These are phyloP conservation scores for Sugiyamaella xylanicola DNA, from an alignment of 1,139 yeast species.

Conservation along the genomic window DNA sequence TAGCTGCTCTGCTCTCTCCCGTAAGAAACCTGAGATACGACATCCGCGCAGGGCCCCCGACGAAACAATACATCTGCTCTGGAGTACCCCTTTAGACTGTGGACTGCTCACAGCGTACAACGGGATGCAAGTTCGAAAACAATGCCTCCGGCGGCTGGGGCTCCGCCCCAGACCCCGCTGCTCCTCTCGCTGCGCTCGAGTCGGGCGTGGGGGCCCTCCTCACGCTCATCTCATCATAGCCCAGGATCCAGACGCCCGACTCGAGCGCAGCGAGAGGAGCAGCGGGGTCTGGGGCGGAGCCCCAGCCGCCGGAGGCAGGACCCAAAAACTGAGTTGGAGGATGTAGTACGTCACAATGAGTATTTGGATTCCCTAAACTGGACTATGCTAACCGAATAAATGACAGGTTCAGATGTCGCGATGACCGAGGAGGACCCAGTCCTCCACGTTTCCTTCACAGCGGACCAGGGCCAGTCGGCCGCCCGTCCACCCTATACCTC, in stretches of 20 bases:
- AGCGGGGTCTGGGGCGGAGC: background rate
- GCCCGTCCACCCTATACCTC: slow-evolving; percentile 57
- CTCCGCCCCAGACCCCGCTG: background rate
- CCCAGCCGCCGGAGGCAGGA: background rate
- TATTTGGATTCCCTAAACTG: no score
- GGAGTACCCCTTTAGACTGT: no score
- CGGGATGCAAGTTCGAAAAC: no score
- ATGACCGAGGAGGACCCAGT: slow-evolving; percentile 69
- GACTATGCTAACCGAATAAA: background rate
- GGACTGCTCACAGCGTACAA: no score
- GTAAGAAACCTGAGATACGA: no score
- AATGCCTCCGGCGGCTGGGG: background rate
- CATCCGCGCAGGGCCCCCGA: no score
- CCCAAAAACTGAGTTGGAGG: no score
- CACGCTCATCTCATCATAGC: no score
- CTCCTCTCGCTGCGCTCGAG: background rate
- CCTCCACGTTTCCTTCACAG: slow-evolving; percentile 74
- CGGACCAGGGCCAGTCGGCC: slow-evolving; percentile 70
- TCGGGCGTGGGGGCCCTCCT: background rate
- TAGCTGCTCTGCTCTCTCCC: no score
- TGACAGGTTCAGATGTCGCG: slow-evolving; percentile 32
- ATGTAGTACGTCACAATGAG: no score
- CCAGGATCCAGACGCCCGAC: no score
- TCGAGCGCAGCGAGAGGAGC: background rate
- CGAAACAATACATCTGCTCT: no score